Evolutionary conservation across 2,329 filamentous ascomycete species (phyloP).

Genomic region (Colletotrichum liriopes): DNA sequence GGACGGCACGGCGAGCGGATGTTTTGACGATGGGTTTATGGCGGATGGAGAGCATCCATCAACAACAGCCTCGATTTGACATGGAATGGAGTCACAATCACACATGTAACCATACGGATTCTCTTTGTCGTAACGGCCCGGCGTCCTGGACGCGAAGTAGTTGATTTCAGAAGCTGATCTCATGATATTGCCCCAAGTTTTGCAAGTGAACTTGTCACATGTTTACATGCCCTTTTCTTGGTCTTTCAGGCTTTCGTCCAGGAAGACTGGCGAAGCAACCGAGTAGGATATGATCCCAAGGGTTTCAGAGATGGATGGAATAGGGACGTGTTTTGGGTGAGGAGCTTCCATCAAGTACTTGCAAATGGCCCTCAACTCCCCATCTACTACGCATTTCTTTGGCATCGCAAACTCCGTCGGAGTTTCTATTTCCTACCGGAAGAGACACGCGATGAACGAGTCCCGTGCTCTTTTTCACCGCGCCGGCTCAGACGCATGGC

Average conservation of each 20-base stretch:
- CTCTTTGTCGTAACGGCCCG: conserved; percentile 38
- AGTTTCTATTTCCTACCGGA: background rate
- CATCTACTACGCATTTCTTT: background rate
- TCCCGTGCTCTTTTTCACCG: background rate
- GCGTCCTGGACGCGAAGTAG: conserved; percentile 42
- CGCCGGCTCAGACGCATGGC: background rate
- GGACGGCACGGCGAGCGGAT: conserved; percentile 11
- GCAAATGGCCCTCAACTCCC: background rate
- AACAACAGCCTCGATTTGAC: conserved; percentile 23
- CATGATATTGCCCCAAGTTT: background rate
- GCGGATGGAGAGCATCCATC: conserved; percentile 18
- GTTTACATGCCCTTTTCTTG: no score
- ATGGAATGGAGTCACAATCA: conserved; percentile 38
- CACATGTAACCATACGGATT: conserved; percentile 41
- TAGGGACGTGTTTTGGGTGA: background rate
- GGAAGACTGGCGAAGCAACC: background rate
- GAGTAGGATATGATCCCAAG: background rate
- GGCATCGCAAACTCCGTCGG: no score
- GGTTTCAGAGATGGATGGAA: background rate
- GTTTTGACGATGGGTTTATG: conserved; percentile 9
- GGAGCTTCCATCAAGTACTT: background rate
- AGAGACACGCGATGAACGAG: background rate
- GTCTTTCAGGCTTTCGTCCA: background rate
- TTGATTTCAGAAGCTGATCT: conserved; percentile 34
- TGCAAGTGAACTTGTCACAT: background rate